Base-by-base conservation (phyloP, 495 filamentous ascomycete genomes). In the Aspergillus coremiiformis region DNA sequence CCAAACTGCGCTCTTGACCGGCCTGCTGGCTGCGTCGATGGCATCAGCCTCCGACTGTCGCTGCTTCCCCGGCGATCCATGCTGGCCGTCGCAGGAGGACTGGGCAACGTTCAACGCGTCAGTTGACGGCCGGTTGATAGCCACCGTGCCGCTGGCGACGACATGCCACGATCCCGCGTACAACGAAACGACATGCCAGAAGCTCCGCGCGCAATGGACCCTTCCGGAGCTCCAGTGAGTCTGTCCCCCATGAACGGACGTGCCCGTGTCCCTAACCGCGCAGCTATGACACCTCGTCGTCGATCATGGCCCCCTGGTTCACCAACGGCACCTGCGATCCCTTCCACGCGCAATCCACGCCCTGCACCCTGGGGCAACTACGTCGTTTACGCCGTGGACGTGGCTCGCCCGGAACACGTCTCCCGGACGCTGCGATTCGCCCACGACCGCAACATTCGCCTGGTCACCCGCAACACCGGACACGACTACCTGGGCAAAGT, bases 381-480 rank as follows among this genome's bases (percentile, higher is more conserved):
- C 62, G 71, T 79, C 8, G 57, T 63, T 4, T 87, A 85, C 50
- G 51, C 67, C 0, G 66, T 78, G 21, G 69, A 74, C 53, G 72
- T 67, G 6, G 59, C 57, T 3, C 56, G 44, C 9, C 51, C 60
- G 17, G 58, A 49, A 3, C 63, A 77, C 21, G 56, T 75, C 20
- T 45, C 55, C 7, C 56, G 55, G n/a, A 54, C 64, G 1, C 44
- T 82, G 33, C 64, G 69, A 23, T 84, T 77, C 46, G 78, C 78
- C 0, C 64, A 67, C 0, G 44, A 74, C 29, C 69, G 80, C 49
- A 81, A 80, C 51, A 70, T 87, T 30, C 76, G 82, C 19, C 53
- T 86, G 5, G 65, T 86, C 27, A 67, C 85, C 37, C 81, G 80
- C 19, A 85, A 85, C 61, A 86, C 83, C 0, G 84, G 83, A 4